Evolutionary conservation across 1,284 basidiomycete genomes (phyloP), one percentile per base, ranked within the genome.

Genomic region (Ustanciosporium gigantosporum): DNA sequence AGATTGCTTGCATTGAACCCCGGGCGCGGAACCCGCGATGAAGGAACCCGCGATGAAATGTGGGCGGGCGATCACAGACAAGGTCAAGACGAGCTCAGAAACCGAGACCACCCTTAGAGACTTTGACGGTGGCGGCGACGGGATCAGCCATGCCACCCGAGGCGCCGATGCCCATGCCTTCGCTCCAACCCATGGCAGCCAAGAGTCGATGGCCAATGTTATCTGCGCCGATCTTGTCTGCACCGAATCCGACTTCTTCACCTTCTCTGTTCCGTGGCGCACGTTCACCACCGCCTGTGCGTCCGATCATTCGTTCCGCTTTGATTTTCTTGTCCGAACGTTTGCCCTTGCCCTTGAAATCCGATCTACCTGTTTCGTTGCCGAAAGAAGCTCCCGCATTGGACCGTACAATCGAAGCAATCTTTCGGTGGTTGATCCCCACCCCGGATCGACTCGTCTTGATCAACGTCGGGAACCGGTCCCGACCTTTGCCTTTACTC

Each of bases 121-220:
- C 61, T 55, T 77, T 77, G 64, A 77, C 70, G 5, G 62, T 76
- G 5, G 74, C 74, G 23, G 59, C 43, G 36, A 77, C 65, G 5
- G 74, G 73, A 42, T 74, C 68, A 3, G 71, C 58, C 32, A 68
- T 68, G 11, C 74, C 74, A n/a, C 53, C 50, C 16, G 61, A 57
- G 32, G 51, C 58, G 23, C 74, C 74, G 11, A 77, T 64, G 6
- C 74, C 74, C 21, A 45, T 49, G 31, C 74, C 74, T 32, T 71
- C 67, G 13, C 48, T 58, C 74, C 75, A 77, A 15, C 75, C 75
- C 75, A 77, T 77, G 17, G 67, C 69, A 5, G 62, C 56, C 25
- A 77, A 64, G 29, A 77, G 51, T 41, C 55, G 56, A 38, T 77
- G 75, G 5, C 75, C 75, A 16, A 77, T 66, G 36, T 77, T 77